Base-by-base conservation (phyloP, 306 rosid genomes). In the Medicago ruthenica region DNA sequence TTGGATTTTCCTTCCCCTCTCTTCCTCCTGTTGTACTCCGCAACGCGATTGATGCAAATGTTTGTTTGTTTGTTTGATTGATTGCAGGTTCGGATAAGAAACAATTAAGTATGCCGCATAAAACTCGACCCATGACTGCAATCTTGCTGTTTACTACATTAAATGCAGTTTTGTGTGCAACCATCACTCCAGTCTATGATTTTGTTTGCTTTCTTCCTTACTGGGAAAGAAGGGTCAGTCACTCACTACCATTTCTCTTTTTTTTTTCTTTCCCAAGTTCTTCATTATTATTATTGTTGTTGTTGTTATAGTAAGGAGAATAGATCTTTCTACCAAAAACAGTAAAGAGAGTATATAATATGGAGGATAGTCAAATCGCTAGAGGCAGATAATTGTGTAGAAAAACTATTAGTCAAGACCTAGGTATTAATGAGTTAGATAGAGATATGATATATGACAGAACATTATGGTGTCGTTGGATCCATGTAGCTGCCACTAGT, bases 191-290 rank as follows among this genome's bases (percentile, higher is more conserved):
- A 4, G 96, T 92, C 74, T 92, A 90, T 76, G 96, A 92, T 74
- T 92, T 90, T 64, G 90, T 87, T 47, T 92, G 97, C 86, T 89
- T 92, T 82, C 96, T 63, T 73, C 93, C 97, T 4, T 89, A 85
- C 47, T 88, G 93, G 97, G 96, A 92, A 83, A 85, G 96, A 90
- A 78, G 87, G 96, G 50, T 44, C 50, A 44, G 50, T 44, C 50
- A 12, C n/a, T 41, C 47, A 41, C 47, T 12, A n/a, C 3, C 50
- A 44, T 44, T 44, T 44, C 15, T 44, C 50, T 2, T 27, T 27
- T 27, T 21, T n/a, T 3, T 10, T 42, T 42, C 48, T 42, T 44
- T 44, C 50, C 50, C 5, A 11, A 2, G 3, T 0, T 11, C 3
- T 10, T 42, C 4, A 12, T 44, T 6, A 44, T 44, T 4, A 21